These are phyloP conservation scores for Nicotiana otophora DNA, from an alignment of 257 asterid species.

Conservation along the genomic window DNA sequence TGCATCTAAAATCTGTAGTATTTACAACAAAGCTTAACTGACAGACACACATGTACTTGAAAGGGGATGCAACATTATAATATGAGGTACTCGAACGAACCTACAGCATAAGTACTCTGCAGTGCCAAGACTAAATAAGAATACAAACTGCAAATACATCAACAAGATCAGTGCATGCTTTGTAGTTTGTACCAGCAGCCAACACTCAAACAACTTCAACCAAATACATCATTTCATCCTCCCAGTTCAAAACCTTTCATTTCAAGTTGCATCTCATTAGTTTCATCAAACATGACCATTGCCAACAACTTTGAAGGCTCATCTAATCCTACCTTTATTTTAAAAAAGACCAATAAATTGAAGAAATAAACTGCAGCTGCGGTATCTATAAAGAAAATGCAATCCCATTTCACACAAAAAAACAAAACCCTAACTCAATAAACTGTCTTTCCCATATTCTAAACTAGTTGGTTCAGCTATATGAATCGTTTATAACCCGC, in stretches of 20 bases:
- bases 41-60: not conserved
- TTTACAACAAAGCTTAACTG: not conserved
- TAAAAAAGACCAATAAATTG: not conserved
- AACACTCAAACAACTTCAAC: not conserved
- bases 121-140: not conserved
- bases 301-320: not conserved
- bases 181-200: not conserved
- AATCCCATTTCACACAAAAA: not conserved
- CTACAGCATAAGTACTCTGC: not conserved
- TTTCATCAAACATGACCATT: not conserved
- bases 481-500: not conserved
- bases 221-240: not conserved
- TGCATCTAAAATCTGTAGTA: not conserved
- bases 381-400: not conserved
- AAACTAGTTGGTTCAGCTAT: not conserved
- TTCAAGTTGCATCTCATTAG: not conserved
- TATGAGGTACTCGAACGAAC: conserved; percentile 14
- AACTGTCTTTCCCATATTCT: not conserved
- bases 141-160: not conserved
- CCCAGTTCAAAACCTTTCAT: not conserved
- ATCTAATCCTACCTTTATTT: not conserved
- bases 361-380: not conserved
- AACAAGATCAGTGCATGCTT: not conserved
- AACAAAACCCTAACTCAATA: not conserved
- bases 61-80: not conserved